Evolutionary conservation across 495 filamentous ascomycete genomes (phyloP).

Genomic region (Penicillium verhagenii): DNA sequence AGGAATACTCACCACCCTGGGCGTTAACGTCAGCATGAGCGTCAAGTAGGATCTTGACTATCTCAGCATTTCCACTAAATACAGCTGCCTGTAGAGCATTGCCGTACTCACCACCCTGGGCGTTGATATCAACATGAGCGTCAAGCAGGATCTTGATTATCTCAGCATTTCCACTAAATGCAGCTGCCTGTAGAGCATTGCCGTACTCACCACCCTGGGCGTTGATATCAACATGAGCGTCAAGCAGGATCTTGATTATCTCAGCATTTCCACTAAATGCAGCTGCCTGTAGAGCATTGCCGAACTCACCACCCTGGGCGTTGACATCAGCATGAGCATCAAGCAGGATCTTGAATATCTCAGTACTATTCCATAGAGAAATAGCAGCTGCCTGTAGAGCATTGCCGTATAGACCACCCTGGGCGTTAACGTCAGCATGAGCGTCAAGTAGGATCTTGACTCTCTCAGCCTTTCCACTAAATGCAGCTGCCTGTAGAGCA

Average conservation of each 20-base stretch:
- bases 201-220: neutral
- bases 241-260: neutral
- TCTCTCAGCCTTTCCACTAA: no score
- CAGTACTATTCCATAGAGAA: neutral
- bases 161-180: neutral
- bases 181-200: constrained; percentile 1
- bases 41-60: neutral
- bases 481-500: no score
- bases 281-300: neutral
- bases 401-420: neutral
- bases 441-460: neutral
- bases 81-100: neutral
- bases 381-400: neutral
- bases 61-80: neutral
- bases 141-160: neutral
- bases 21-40: neutral
- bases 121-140: neutral
- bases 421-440: neutral
- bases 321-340: neutral
- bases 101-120: neutral
- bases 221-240: neutral
- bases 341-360: neutral
- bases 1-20: neutral
- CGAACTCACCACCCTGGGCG: neutral
- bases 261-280: neutral